Evolutionary conservation across 192 early-diverging fungal genomes (phyloP), one percentile per base, ranked within the genome.

Genomic region (Podila minutissima): DNA sequence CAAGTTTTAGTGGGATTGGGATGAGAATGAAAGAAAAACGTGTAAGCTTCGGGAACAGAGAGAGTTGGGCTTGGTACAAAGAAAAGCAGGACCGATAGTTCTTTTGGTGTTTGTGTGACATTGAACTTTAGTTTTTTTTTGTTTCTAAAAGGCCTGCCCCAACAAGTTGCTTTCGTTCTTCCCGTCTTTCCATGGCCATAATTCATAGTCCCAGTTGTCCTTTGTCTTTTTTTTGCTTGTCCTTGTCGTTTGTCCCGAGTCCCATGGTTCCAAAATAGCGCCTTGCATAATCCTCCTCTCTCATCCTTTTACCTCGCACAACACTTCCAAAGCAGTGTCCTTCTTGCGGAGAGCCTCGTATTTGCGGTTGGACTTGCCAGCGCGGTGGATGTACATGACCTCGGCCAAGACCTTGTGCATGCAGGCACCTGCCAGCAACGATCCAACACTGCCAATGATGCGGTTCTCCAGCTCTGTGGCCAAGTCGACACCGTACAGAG

Each of bases 321-420:
- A 69, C n/a, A 81, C 77, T 9, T 81, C 70, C 28, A 73, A 22
- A 29, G 71, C 65, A 41, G 71, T 65, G 41, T 81, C 71, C 59
- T 73, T 81, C 71, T 81, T 81, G 50, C 77, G 62, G 41, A 81
- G 35, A 41, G 71, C 22, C 59, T 81, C 77, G 48, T 81, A 73
- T 37, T 72, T 81, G 29, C 77, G 66, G 66, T 57, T 73, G 41
- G 71, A 69, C 41, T 73, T 73, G 33, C 77, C 77, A 29, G 77
- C 77, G 6, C 33, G 48, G 57, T 69, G 41, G 29, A 81, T 29
- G 62, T 73, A 81, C 32, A 59, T 65, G 31, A 64, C 65, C 38
- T 73, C 66, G 28, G 77, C 71, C 32, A 81, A 33, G 20, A 81
- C 71, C 57, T 69, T 81, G 77, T 81, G 66, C 71, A 57, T 48